These are phyloP conservation scores for Lolium multiflorum DNA, from an alignment of 176 grass and related monocot genomes.

Conservation along the genomic window DNA sequence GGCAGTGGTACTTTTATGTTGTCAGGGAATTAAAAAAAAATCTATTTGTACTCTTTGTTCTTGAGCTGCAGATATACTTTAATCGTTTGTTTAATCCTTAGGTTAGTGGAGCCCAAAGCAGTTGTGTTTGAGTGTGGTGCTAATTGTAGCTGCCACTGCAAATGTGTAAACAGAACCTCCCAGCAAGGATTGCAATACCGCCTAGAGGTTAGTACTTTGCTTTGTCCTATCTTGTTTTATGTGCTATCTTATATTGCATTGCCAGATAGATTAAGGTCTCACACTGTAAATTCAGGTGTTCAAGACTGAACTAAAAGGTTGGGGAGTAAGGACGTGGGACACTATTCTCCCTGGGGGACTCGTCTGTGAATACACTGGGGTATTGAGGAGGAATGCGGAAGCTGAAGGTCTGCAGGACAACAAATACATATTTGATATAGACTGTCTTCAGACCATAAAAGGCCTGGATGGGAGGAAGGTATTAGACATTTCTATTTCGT, in stretches of 20 bases:
- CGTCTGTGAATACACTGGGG: constrained; percentile 78
- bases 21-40: neutral
- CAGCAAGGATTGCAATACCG: constrained; percentile 84
- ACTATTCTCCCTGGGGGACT: constrained; percentile 82
- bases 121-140: constrained; percentile 88
- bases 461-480: constrained; percentile 91
- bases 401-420: constrained; percentile 60
- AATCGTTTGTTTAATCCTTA: constrained; percentile 30
- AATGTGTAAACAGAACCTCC: constrained; percentile 83
- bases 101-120: constrained; percentile 84
- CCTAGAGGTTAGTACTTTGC: constrained; percentile 63
- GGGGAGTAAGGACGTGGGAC: constrained; percentile 89
- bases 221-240: neutral
- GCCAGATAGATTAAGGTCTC: constrained; percentile 36
- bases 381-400: constrained; percentile 66
- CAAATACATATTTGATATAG: constrained; percentile 83
- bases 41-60: constrained; percentile 1
- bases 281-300: constrained; percentile 63
- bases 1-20: neutral
- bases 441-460: constrained; percentile 90
- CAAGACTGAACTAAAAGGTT: constrained; percentile 72
- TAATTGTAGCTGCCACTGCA: constrained; percentile 63
- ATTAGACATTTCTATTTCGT: neutral
- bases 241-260: constrained; percentile 9
- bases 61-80: constrained; percentile 1